Evolutionary conservation across 1,284 basidiomycete species (phyloP).

Genomic region (Ganoderma resinaceum): DNA sequence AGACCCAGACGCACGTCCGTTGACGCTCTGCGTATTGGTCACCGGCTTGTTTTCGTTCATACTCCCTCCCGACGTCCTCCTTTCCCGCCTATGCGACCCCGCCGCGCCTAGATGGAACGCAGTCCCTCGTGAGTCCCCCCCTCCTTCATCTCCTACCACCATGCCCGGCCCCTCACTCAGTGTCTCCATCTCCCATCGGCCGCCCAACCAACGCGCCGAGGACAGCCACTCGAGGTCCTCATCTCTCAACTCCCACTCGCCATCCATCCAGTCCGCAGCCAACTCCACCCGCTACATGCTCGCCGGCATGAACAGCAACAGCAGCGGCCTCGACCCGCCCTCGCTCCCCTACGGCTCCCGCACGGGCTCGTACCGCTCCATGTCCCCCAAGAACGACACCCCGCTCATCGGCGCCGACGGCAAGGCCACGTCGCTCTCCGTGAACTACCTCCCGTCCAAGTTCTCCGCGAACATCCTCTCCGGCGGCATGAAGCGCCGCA

Average conservation of each 20-base stretch:
- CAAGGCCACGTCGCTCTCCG: constrained; percentile 47
- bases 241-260: constrained; percentile 45
- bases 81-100: constrained; percentile 28
- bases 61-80: constrained; percentile 7
- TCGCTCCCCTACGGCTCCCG: constrained; percentile 39
- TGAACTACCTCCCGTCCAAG: constrained; percentile 67
- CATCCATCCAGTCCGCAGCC: constrained; percentile 46
- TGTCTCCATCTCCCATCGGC: constrained; percentile 7
- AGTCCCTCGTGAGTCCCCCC: constrained; percentile 33
- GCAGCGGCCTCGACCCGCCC: constrained; percentile 40
- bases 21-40: constrained; percentile 26
- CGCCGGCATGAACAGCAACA: constrained; percentile 40
- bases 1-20: constrained; percentile 11
- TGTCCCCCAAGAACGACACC: constrained; percentile 37
- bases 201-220: constrained; percentile 15
- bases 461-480: constrained; percentile 57
- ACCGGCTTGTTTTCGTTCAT: constrained; percentile 19
- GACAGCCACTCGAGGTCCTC: constrained; percentile 43
- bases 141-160: constrained; percentile 10
- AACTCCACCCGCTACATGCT: constrained; percentile 48
- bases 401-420: constrained; percentile 33
- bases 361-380: constrained; percentile 35
- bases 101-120: constrained; percentile 39
- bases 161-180: constrained; percentile 17
- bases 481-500: constrained; percentile 49